Conservation (phyloP, 2,329 filamentous ascomycete species). For the Alternaria sp. region DNA sequence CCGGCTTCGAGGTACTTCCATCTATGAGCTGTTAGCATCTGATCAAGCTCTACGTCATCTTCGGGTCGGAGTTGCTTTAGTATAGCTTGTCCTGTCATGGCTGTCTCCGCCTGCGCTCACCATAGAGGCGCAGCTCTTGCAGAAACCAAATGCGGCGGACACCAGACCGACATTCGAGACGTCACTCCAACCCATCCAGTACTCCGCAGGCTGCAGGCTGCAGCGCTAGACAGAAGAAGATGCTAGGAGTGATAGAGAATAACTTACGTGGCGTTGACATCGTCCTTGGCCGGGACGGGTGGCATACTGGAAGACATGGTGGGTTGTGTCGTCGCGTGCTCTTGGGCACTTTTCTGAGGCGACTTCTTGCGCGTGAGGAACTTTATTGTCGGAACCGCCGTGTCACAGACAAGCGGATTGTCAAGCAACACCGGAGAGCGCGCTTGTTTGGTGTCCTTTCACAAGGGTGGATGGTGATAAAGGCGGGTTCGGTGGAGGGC, state of each 20-base stretch:
- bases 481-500: constrained; percentile 4
- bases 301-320: constrained; percentile 47
- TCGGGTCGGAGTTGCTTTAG: background rate
- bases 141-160: background rate
- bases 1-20: constrained; percentile 90
- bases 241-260: background rate
- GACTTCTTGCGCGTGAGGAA: constrained; percentile 43
- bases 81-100: background rate
- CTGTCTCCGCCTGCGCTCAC: background rate
- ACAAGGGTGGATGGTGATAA: constrained; percentile 1
- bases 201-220: background rate
- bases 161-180: background rate
- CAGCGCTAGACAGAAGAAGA: background rate
- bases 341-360: constrained; percentile 41
- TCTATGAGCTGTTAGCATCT: constrained; percentile 56
- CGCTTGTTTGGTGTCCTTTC: background rate
- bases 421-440: background rate
- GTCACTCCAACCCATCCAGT: background rate
- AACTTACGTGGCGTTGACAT: constrained; percentile 67
- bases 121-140: background rate
- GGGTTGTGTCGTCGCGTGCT: constrained; percentile 40
- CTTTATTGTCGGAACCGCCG: constrained; percentile 26
- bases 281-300: constrained; percentile 61
- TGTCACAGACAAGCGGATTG: constrained; percentile 8
- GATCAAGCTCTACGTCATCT: background rate